Evolutionary conservation across 305 asterid genomes (phyloP).

Genomic region (Solanum hybrid): DNA sequence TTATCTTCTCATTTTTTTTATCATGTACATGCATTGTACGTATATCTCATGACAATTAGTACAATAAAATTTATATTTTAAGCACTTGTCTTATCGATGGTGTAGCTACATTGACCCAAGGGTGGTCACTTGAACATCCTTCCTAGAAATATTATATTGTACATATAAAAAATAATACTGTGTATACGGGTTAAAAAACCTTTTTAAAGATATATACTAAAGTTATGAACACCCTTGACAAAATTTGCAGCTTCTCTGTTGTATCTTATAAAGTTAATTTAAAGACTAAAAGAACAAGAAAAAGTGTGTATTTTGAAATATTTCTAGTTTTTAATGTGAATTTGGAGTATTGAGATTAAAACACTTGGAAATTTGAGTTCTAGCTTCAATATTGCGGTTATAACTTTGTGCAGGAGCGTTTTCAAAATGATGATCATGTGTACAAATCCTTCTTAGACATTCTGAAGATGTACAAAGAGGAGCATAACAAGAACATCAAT

Average conservation of each 20-base stretch:
- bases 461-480: slow-evolving; percentile 83
- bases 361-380: neutral
- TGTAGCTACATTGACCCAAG: neutral
- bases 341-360: neutral
- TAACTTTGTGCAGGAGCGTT: slow-evolving; percentile 53
- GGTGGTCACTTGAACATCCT: neutral
- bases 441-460: slow-evolving; percentile 85
- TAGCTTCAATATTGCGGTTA: neutral
- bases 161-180: no score
- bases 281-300: neutral
- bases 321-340: neutral
- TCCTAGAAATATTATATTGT: neutral
- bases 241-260: no score
- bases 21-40: neutral
- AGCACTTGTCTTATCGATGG: neutral
- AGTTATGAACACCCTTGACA: neutral
- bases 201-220: neutral
- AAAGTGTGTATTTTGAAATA: neutral
- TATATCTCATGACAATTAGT: neutral
- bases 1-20: neutral
- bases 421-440: slow-evolving; percentile 65
- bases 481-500: slow-evolving; percentile 58
- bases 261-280: neutral
- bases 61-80: neutral
- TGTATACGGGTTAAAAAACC: no score